Evolutionary conservation across 2,329 filamentous ascomycete species (phyloP), one percentile per base, ranked within the genome.

Genomic region (Metarhizium guizhouense): DNA sequence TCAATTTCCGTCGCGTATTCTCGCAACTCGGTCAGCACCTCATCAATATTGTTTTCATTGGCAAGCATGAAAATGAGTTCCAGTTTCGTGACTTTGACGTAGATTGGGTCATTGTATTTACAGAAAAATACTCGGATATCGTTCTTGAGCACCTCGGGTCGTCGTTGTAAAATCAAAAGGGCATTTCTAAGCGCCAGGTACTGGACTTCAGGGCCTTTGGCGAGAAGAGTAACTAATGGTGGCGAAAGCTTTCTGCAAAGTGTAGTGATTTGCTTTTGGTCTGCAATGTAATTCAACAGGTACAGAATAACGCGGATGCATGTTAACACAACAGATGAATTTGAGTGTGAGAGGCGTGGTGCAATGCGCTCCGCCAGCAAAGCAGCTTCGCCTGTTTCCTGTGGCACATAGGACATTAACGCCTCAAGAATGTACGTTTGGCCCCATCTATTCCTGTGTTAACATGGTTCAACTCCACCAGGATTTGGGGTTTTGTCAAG

Each of bases 51-150:
- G 65, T 86, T 88, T 72, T 96, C 91, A 38, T 84, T 96, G 7
- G 94, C 94, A 58, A 99, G 81, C 94, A 97, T 99, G 72, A 99
- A 99, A 62, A 99, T 97, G 63, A 99, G 82, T 73, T 99, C 94
- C 52, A 99, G 80, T 73, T 99, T 99, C 16, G 94, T 99, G 53
- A 99, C 94, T 72, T 99, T 99, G 74, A 99, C 94, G 70, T 97
- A 99, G 61, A 99, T 99, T 0, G 94, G 94, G 67, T 99, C 94
- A 70, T 99, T 99, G 74, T 99, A 99, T 78, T 99, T 99, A 84
- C 94, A 99, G 74, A 99, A 99, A 75, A 99, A 99, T 36, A 99
- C 94, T 50, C 94, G 85, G 59, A 99, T 97, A 70, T 99, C 94
- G 71, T 96, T 97, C 60, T 91, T 84, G 54, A 99, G 74, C 8